Percentiles rank a stretch among this genome's conserved stretches.
phyloP scores from a whole-genome alignment of 257 asterid genomes.

The Voacanga thouarsii region DNA sequence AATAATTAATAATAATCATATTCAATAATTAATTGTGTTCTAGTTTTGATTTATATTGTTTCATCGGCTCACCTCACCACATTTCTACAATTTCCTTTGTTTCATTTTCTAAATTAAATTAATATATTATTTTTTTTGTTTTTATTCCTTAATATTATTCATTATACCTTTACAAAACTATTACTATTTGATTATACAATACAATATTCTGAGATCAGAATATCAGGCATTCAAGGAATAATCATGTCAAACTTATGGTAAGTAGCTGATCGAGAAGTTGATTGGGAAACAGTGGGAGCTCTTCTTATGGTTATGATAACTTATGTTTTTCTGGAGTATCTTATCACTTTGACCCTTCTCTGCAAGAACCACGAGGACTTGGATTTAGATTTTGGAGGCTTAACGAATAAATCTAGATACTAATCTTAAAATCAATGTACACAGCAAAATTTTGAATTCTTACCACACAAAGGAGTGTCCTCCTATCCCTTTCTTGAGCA shows the following conservation, averaged over 20 bases:
- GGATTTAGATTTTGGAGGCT: background rate
- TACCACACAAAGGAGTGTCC: slow-evolving; percentile 75
- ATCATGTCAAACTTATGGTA: no score
- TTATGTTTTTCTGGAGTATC: background rate
- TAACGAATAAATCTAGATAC: background rate
- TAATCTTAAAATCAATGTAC: background rate
- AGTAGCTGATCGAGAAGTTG: no score
- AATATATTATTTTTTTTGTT: background rate
- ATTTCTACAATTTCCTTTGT: background rate
- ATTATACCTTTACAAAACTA: background rate
- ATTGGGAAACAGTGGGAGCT: no score
- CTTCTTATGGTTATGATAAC: background rate
- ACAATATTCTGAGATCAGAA: background rate
- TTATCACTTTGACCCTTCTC: background rate
- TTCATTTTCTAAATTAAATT: background rate
- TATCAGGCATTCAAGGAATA: background rate
- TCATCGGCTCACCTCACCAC: background rate
- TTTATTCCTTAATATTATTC: background rate
- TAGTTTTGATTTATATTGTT: no score
- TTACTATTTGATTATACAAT: background rate
- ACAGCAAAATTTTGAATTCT: slow-evolving; percentile 18
- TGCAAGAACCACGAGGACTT: background rate
- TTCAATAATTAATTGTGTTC: no score
- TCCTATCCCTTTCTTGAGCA: slow-evolving; percentile 93
- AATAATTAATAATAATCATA: no score